Percentiles rank a stretch among this genome's conserved stretches.
Conservation (phyloP, 805 yeast genomes). For the Zygotorulaspora florentina region DNA sequence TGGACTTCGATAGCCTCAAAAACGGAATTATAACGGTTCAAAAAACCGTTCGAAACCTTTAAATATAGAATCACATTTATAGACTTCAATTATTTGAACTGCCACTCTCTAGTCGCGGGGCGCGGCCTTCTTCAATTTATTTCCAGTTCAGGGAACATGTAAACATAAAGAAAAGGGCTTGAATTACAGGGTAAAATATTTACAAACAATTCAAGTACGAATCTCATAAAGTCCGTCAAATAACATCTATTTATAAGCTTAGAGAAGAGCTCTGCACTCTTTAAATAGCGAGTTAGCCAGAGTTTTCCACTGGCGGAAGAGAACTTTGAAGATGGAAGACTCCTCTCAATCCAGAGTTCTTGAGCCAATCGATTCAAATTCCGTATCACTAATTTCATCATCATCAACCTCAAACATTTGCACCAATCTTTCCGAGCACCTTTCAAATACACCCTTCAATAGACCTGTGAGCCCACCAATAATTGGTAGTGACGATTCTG, state of each 20-base stretch:
- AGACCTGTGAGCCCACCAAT: slow-evolving; percentile 18
- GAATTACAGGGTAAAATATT: background rate
- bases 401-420: slow-evolving; percentile 18
- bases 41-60: slow-evolving; percentile 21
- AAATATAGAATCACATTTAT: background rate
- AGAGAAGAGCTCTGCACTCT: background rate
- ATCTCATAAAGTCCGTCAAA: too few relatives aligned
- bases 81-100: background rate
- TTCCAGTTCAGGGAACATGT: slow-evolving; percentile 11
- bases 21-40: slow-evolving; percentile 15
- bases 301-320: background rate
- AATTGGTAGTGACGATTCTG: slow-evolving; percentile 15
- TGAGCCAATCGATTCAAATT: slow-evolving; percentile 28
- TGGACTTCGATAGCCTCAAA: slow-evolving; percentile 7
- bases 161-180: slow-evolving; percentile 5
- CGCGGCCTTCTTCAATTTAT: slow-evolving; percentile 1
- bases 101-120: background rate
- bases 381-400: slow-evolving; percentile 23
- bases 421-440: slow-evolving; percentile 9
- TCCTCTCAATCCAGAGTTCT: slow-evolving; percentile 18
- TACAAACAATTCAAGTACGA: too few relatives aligned
- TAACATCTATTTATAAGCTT: too few relatives aligned
- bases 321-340: slow-evolving; percentile 8
- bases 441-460: slow-evolving; percentile 6
- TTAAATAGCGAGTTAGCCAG: background rate